Percentiles rank a stretch among this genome's conserved stretches.
These are phyloP conservation scores for Leccinellum luteum DNA, from an alignment of 768 basidiomycete species.

Conservation along the genomic window DNA sequence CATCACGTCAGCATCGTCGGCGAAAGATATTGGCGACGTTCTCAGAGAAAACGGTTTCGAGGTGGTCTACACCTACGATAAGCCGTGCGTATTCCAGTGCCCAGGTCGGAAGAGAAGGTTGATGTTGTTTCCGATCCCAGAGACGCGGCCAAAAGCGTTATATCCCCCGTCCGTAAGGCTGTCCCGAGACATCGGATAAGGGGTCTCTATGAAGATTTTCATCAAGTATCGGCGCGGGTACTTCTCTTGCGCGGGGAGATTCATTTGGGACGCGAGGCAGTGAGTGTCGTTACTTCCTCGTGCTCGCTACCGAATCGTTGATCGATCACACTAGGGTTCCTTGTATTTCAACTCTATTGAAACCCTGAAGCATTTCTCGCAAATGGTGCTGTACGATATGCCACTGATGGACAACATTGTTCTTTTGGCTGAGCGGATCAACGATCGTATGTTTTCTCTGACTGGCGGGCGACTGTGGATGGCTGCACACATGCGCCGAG, in stretches of 20 bases:
- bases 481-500: conserved; percentile 11
- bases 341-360: conserved; percentile 34
- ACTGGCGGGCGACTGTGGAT: conserved; percentile 38
- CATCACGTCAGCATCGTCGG: conserved; percentile 21
- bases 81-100: background rate
- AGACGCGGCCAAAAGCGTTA: conserved; percentile 35
- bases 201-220: conserved; percentile 40
- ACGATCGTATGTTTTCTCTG: conserved; percentile 29
- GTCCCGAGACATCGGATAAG: conserved; percentile 33
- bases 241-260: conserved; percentile 39
- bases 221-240: conserved; percentile 31
- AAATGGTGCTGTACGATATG: conserved; percentile 33
- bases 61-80: conserved; percentile 38
- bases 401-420: conserved; percentile 25
- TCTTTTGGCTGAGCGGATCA: conserved; percentile 32
- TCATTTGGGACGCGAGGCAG: conserved; percentile 38
- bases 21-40: conserved; percentile 30
- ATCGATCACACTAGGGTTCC: conserved; percentile 23
- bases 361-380: conserved; percentile 27
- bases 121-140: background rate
- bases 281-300: conserved; percentile 12
- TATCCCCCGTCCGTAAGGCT: conserved; percentile 34
- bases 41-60: conserved; percentile 39
- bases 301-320: background rate
- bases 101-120: background rate